Base-by-base conservation (phyloP, 208 protist species). In the Acanthamoeba royreba region DNA sequence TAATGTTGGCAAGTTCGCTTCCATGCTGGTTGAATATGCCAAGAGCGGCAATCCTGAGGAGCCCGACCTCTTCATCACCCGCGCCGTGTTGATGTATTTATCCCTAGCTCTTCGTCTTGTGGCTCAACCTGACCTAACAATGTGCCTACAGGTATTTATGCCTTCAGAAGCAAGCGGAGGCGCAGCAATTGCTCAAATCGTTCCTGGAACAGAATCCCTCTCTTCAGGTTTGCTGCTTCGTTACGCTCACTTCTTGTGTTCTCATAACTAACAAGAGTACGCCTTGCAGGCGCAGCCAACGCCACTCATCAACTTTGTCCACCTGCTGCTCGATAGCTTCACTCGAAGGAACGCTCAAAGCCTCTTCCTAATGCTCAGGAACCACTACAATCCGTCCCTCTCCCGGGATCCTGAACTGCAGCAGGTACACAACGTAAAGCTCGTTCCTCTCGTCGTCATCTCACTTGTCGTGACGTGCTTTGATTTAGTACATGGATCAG, bases 401-500 rank as follows among this genome's bases (percentile, higher is more conserved):
- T n/a, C n/a, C n/a, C n/a, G n/a, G n/a, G n/a, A n/a, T n/a, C n/a
- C n/a, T n/a, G n/a, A n/a, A n/a, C n/a, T n/a, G n/a, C n/a, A n/a
- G n/a, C n/a, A n/a, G n/a, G n/a, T n/a, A n/a, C n/a, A n/a, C n/a
- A n/a, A n/a, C n/a, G n/a, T n/a, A n/a, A n/a, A n/a, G n/a, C n/a
- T n/a, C n/a, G n/a, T n/a, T n/a, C n/a, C n/a, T n/a, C n/a, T n/a
- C n/a, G n/a, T n/a, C n/a, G n/a, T n/a, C n/a, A n/a, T n/a, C n/a
- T n/a, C n/a, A n/a, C n/a, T n/a, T n/a, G n/a, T n/a, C n/a, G n/a
- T n/a, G n/a, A n/a, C n/a, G n/a, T n/a, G n/a, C n/a, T n/a, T n/a
- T n/a, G n/a, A n/a, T n/a, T n/a, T n/a, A 77, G 66, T 77, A 77
- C 66, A 45, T 77, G 66, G 66, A 77, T 22, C 66, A 77, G 66